A percentile compares a stretch with the other conserved stretches of the same genome.
Evolutionary conservation across 2,329 filamentous ascomycete genomes (phyloP).

Genomic region (Leptodontidium sp.): DNA sequence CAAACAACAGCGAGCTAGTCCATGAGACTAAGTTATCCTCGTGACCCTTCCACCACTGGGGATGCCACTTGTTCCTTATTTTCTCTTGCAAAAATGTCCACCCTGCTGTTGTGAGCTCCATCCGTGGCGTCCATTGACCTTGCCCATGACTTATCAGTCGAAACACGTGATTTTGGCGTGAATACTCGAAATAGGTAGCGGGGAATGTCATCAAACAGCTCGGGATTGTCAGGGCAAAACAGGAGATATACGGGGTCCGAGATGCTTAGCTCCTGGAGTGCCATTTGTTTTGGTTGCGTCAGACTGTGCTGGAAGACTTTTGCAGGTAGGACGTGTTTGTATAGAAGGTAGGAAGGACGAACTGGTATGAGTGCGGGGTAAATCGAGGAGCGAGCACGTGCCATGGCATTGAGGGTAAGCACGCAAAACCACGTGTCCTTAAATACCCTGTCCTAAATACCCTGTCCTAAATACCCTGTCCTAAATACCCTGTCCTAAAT

Average conservation of each 20-base stretch:
- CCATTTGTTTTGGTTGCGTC: slow-evolving; percentile 5
- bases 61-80: no score
- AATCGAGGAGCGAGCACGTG: slow-evolving; percentile 16
- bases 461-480: no score
- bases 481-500: no score
- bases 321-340: no score
- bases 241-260: not conserved
- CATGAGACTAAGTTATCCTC: no score
- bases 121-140: slow-evolving; percentile 23
- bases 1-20: no score
- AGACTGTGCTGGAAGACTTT: slow-evolving; percentile 19
- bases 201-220: slow-evolving; percentile 22
- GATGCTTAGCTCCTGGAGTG: not conserved
- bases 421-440: not conserved
- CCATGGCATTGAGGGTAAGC: not conserved
- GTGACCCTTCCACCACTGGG: no score
- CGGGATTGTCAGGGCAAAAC: slow-evolving; percentile 21
- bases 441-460: no score
- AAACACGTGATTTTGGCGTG: slow-evolving; percentile 18
- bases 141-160: slow-evolving; percentile 19
- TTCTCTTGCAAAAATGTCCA: no score
- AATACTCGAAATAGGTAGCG: slow-evolving; percentile 25
- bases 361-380: slow-evolving; percentile 16
- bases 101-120: no score
- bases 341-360: no score